Evolutionary conservation across 83 land plant genomes (phyloP), one percentile per base, ranked within the genome.

Genomic region (Picea mariana): DNA sequence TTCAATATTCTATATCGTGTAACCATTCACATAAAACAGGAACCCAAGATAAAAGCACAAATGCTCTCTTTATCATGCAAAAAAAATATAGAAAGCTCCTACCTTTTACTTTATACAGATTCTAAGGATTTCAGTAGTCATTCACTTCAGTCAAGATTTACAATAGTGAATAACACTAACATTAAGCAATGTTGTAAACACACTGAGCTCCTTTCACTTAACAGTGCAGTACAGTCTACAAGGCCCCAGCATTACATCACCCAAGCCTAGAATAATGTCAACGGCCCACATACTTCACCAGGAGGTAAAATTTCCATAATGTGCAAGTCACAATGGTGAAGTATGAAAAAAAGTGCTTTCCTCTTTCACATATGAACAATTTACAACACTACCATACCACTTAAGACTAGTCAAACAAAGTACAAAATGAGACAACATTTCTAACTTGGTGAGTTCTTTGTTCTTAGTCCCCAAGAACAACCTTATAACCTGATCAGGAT

Each of bases 181-280:
- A 72, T 6, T 17, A 72, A 72, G 52, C 76, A 42, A 47, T 73
- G n/a, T 47, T 73, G 58, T 13, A n/a, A 73, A 44, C 21, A 73
- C 44, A 73, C n/a, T 6, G 13, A 72, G 11, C 44, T 40, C 3
- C 9, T 3, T 55, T 71, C 75, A 38, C 20, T 69, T 73, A 24
- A 73, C 47, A 9, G 15, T 42, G 5, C 47, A 73, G 58, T 73
- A 47, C 42, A 20, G 77, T 23, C 42, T 73, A 44, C 6, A 40
- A 73, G 26, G 58, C 21, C 21, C 58, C 11, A 20, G 21, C 77
- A 44, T 42, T 73, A 52, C 58, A 52, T 52, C 13, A 52, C 58
- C 58, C 15, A 44, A 73, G 47, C 47, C 16, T 44, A 73, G 21
- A 44, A 44, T 21, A 44, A 42, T 9, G 16, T 12, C 16, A 67